Conservation (phyloP, 768 basidiomycete genomes). For the Mycena latifolia region DNA sequence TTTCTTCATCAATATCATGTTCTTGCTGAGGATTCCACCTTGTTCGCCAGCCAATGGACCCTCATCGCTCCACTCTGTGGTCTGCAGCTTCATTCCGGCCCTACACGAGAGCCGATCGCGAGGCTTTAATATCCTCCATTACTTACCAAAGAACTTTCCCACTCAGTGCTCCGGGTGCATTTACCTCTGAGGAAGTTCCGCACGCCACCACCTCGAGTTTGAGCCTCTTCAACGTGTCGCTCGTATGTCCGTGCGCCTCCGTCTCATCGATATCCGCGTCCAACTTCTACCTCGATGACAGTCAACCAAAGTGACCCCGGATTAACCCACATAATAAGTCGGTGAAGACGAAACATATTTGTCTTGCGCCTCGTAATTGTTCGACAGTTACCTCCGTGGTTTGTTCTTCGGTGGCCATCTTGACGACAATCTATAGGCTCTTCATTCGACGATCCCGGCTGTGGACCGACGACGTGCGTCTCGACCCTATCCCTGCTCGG, state of each 20-base stretch:
- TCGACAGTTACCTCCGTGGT: constrained; percentile 46
- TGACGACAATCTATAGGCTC: constrained; percentile 47
- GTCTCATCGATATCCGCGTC: neutral
- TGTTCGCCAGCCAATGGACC: neutral
- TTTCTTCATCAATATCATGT: neutral
- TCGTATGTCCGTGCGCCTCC: neutral
- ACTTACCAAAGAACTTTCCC: constrained; percentile 11
- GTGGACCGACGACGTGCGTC: constrained; percentile 54
- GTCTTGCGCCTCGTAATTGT: neutral
- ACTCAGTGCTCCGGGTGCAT: constrained; percentile 7
- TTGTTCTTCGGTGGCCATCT: constrained; percentile 49
- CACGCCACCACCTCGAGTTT: constrained; percentile 18
- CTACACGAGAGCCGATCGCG: constrained; percentile 6
- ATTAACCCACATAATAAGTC: constrained; percentile 2
- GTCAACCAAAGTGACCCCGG: neutral
- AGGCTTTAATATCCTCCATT: constrained; percentile 13
- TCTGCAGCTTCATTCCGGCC: no score
- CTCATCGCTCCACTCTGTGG: neutral
- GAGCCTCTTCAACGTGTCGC: constrained; percentile 17
- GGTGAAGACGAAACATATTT: neutral
- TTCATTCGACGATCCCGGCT: constrained; percentile 45
- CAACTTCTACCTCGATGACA: constrained; percentile 4
- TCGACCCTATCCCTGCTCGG: neutral
- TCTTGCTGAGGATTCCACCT: neutral
- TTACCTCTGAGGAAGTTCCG: constrained; percentile 14